Conservation (phyloP, 2,329 filamentous ascomycete genomes). For the Clathrospora elynae region DNA sequence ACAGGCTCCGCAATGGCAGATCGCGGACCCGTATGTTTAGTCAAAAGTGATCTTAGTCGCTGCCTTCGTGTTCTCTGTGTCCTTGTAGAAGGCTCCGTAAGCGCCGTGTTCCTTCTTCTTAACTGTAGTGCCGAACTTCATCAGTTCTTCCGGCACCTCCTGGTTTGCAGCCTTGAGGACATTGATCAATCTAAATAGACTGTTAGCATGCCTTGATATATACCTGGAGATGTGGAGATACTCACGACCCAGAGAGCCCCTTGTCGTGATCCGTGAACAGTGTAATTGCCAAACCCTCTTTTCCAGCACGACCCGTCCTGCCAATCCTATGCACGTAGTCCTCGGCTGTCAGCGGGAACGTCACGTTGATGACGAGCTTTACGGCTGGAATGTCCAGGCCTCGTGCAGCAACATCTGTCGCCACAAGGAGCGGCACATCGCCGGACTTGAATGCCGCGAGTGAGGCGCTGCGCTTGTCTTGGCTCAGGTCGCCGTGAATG, state of each 20-base stretch:
- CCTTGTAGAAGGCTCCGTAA: constrained; percentile 95
- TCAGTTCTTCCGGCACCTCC: constrained; percentile 81
- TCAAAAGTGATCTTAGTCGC: constrained; percentile 94
- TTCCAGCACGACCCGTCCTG: constrained; percentile 88
- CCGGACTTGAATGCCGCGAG: constrained; percentile 91
- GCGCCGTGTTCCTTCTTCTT: constrained; percentile 98
- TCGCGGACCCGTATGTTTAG: constrained; percentile 22
- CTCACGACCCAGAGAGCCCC: constrained; percentile 82
- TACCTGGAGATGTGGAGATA: constrained; percentile 35
- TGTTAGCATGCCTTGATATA: constrained; percentile 13
- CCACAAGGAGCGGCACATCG: constrained; percentile 80
- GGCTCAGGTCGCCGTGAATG: constrained; percentile 91
- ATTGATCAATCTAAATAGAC: constrained; percentile 75
- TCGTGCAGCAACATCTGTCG: constrained; percentile 93
- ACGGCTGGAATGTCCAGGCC: constrained; percentile 95
- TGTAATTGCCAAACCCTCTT: constrained; percentile 85
- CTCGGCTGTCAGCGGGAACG: constrained; percentile 92
- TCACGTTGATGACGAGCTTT: constrained; percentile 92
- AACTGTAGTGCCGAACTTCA: constrained; percentile 96
- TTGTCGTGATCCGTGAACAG: constrained; percentile 97
- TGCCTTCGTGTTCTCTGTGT: constrained; percentile 80
- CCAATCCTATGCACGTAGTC: constrained; percentile 98
- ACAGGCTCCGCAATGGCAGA: constrained; percentile 7
- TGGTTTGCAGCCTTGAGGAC: constrained; percentile 94
- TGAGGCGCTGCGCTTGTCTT: constrained; percentile 85